Conservation (phyloP, 352 stramenopile species). For the Pythium brachiatum region DNA sequence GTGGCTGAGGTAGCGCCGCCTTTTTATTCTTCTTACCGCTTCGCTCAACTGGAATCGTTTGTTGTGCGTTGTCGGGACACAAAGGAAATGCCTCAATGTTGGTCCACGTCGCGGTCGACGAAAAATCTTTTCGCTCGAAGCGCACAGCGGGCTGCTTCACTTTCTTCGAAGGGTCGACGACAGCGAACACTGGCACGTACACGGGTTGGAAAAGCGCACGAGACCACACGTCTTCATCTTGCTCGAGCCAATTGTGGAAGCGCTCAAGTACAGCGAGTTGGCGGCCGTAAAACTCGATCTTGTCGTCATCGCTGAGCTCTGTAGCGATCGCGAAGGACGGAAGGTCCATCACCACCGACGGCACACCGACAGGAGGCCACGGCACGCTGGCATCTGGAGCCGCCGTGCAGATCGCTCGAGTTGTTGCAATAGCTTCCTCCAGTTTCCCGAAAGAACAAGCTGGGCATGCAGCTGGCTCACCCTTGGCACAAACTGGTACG, state of each 20-base stretch:
- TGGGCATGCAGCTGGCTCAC: slow-evolving; percentile 49
- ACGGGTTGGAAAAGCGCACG: slow-evolving; percentile 39
- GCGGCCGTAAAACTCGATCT: slow-evolving; percentile 36
- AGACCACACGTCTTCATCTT: slow-evolving; percentile 38
- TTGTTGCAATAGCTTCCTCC: slow-evolving; percentile 25
- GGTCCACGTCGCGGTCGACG: slow-evolving; percentile 18
- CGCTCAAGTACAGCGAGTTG: slow-evolving; percentile 46
- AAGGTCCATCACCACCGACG: background rate
- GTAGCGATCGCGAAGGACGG: slow-evolving; percentile 21
- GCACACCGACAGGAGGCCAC: slow-evolving; percentile 18
- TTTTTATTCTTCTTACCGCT: slow-evolving; percentile 1
- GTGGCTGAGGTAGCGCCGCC: background rate
- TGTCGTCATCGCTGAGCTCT: slow-evolving; percentile 25
- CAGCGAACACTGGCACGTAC: slow-evolving; percentile 31
- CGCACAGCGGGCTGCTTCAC: slow-evolving; percentile 19
- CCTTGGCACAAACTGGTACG: slow-evolving; percentile 46
- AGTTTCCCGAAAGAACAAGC: slow-evolving; percentile 38
- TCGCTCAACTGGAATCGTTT: slow-evolving; percentile 1
- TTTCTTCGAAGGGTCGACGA: slow-evolving; percentile 7
- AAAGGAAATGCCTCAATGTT: slow-evolving; percentile 15
- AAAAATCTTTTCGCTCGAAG: slow-evolving; percentile 42
- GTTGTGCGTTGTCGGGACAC: slow-evolving; percentile 2
- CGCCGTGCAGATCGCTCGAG: background rate
- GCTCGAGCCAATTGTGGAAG: slow-evolving; percentile 37
- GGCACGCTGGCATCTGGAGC: background rate